phyloP scores from a whole-genome alignment of 371 early-diverging fungal species.

The Coemansia sp. region DNA sequence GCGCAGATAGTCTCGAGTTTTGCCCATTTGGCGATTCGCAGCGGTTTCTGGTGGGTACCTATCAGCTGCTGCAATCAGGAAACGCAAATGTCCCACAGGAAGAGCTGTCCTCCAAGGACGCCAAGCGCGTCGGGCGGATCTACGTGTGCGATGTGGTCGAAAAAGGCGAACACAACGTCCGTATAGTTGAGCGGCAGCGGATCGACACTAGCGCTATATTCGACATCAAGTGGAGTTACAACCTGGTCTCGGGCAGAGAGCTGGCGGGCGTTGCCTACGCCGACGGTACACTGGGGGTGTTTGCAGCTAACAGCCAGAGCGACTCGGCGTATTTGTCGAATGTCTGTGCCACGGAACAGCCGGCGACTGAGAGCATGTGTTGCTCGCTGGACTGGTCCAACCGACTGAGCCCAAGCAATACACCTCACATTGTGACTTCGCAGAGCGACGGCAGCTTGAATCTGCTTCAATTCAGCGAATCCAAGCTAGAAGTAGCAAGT shows the following conservation, averaged over 20 bases:
- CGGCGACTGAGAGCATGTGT: constrained; percentile 54
- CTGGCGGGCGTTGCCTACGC: constrained; percentile 29
- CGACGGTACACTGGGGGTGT: constrained; percentile 27
- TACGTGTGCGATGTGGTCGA: constrained; percentile 16
- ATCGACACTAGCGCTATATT: constrained; percentile 44
- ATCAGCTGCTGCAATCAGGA: constrained; percentile 26
- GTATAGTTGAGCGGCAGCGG: constrained; percentile 23
- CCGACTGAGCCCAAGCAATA: constrained; percentile 46
- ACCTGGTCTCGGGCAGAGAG: constrained; percentile 4
- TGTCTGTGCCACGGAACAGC: constrained; percentile 4
- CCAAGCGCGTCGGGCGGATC: constrained; percentile 17
- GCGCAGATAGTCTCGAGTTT: constrained; percentile 45
- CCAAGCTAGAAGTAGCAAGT: constrained; percentile 45
- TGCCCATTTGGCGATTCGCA: constrained; percentile 20
- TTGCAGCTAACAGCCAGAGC: constrained; percentile 4
- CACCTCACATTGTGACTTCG: constrained; percentile 20
- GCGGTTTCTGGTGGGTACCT: constrained; percentile 43
- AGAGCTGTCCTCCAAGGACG: constrained; percentile 12
- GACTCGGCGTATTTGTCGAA: neutral
- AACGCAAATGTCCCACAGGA: neutral
- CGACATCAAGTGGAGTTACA: constrained; percentile 47
- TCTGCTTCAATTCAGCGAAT: constrained; percentile 33
- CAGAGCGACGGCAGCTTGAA: constrained; percentile 47
- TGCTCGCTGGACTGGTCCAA: constrained; percentile 92
- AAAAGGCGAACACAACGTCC: neutral